Evolutionary conservation across 2,329 filamentous ascomycete species (phyloP).

Genomic region (Beauveria scarabaeidicola): DNA sequence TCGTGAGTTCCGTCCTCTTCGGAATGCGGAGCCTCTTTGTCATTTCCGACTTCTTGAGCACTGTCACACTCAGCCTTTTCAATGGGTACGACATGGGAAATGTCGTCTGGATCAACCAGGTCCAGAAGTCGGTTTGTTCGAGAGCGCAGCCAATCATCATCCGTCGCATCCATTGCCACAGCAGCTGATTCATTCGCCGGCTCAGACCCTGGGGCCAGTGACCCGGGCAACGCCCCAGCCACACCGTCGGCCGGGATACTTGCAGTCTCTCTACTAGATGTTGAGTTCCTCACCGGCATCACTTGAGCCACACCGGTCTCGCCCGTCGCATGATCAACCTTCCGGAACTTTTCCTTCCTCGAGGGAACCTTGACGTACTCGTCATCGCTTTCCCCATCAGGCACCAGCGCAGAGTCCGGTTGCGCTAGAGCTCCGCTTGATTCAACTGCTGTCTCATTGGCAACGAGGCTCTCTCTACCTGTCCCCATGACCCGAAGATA

Average conservation of each 20-base stretch:
- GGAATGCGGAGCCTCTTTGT: conserved; percentile 19
- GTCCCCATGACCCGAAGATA: conserved; percentile 76
- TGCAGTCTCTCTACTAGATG: not conserved
- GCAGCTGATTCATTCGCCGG: conserved; percentile 15
- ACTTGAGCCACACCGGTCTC: conserved; percentile 14
- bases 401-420: conserved; percentile 28
- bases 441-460: conserved; percentile 21
- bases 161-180: conserved; percentile 45
- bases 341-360: conserved; percentile 40
- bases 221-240: not conserved
- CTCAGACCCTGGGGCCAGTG: conserved; percentile 15
- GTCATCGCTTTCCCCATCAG: conserved; percentile 58
- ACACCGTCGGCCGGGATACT: not conserved
- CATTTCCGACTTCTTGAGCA: conserved; percentile 12
- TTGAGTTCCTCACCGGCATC: not conserved
- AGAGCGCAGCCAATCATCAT: conserved; percentile 87
- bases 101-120: conserved; percentile 66
- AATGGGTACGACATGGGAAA: conserved; percentile 16
- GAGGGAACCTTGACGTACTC: conserved; percentile 62
- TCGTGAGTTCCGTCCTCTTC: conserved; percentile 23
- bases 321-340: conserved; percentile 21
- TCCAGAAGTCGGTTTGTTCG: conserved; percentile 81
- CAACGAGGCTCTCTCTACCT: conserved; percentile 25
- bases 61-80: conserved; percentile 6
- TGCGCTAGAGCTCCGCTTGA: conserved; percentile 15